Evolutionary conservation across 1,284 basidiomycete genomes (phyloP), one percentile per base, ranked within the genome.

Genomic region (Cystobasidium slooffiae): DNA sequence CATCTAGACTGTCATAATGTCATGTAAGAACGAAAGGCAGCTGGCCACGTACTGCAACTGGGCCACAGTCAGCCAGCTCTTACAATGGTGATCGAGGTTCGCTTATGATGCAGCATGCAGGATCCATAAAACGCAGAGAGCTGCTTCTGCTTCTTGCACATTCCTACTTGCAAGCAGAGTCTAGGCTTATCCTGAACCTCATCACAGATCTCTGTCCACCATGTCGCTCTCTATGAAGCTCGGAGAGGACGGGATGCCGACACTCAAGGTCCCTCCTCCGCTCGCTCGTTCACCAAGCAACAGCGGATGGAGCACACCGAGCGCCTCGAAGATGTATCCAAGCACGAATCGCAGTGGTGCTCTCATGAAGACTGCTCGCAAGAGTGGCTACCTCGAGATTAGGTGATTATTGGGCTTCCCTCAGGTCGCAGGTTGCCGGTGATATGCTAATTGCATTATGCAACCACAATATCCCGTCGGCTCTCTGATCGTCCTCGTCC

Each of bases 301-400:
- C 61, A 63, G 61, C 44, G 49, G 64, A 6, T 37, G 5, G 6
- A 53, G 18, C 47, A 66, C 64, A 31, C 64, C 64, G 10, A 53
- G 24, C 39, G 64, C 64, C 12, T 52, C 52, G 37, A 22, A 37
- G 20, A 39, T 24, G 20, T 66, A 46, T 66, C 64, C 64, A 16
- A 66, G 44, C 51, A 8, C 53, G 14, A 20, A 47, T 8, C 64
- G 61, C 41, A 73, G 47, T 39, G 52, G 62, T 12, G 51, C 47
- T 18, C 44, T 52, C 39, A 52, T 73, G 49, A 73, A 66, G 55
- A 53, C 39, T 56, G 62, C 53, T 16, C 49, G 70, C 20, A 44
- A 53, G 44, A 37, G 51, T 39, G 70, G 70, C 62, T 73, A 73
- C 51, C 70, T 73, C 43, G 70, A 73, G 44, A 73, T 73, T 41